These are phyloP conservation scores for Hypoxylon trugodes DNA, from an alignment of 495 filamentous ascomycete genomes.

Conservation along the genomic window DNA sequence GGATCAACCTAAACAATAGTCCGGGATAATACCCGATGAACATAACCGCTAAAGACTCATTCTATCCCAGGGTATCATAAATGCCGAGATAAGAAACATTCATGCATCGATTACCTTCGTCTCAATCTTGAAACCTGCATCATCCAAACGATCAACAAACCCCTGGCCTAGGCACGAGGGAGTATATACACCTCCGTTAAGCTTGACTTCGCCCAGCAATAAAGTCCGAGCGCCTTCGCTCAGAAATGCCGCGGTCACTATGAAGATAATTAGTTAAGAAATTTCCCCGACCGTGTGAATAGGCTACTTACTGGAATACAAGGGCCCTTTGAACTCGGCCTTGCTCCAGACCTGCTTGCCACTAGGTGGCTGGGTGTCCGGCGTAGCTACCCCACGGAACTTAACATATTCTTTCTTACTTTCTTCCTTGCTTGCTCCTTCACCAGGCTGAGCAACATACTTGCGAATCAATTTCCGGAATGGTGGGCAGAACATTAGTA, in stretches of 20 bases:
- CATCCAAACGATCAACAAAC: slow-evolving; percentile 74
- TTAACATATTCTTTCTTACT: slow-evolving; percentile 66
- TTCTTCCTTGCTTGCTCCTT: slow-evolving; percentile 68
- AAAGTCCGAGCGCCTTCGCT: slow-evolving; percentile 77
- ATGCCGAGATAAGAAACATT: neutral
- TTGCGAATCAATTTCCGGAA: slow-evolving; percentile 43
- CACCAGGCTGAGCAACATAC: slow-evolving; percentile 70
- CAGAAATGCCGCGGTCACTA: slow-evolving; percentile 73
- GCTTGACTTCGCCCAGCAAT: slow-evolving; percentile 67
- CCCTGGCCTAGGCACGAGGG: slow-evolving; percentile 83
- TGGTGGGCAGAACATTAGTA: slow-evolving; percentile 57
- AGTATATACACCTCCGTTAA: slow-evolving; percentile 78
- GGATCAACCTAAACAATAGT: too few species aligned
- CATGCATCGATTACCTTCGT: slow-evolving; percentile 50
- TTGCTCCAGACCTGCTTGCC: slow-evolving; percentile 64
- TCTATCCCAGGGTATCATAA: neutral
- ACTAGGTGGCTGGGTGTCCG: slow-evolving; percentile 58
- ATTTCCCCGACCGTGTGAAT: neutral
- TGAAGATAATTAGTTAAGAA: slow-evolving; percentile 28
- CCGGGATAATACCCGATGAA: neutral
- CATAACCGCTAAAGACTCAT: neutral
- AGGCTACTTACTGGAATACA: slow-evolving; percentile 66
- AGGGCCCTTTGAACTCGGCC: slow-evolving; percentile 65
- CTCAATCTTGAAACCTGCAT: slow-evolving; percentile 71
- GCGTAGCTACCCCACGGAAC: slow-evolving; percentile 70